Conservation (phyloP, 116 monocot genomes). For the Papilionanthe hybrid region DNA sequence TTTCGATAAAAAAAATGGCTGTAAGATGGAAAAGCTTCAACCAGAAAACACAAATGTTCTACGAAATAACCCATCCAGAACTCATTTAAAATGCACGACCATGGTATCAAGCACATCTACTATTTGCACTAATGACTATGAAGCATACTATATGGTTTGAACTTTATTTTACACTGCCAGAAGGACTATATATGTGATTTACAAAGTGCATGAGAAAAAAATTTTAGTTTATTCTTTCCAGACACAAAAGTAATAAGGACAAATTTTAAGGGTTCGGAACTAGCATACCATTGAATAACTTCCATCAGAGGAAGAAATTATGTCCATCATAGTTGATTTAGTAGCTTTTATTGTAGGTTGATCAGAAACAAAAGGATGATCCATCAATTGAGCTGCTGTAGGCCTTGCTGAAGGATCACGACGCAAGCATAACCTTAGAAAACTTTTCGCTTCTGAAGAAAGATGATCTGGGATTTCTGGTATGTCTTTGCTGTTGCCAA, state of each 20-base stretch:
- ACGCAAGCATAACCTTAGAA: slow-evolving; percentile 69
- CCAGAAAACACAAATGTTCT: too few species aligned
- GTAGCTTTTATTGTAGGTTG: slow-evolving; percentile 30
- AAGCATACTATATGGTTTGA: not conserved
- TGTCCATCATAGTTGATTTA: slow-evolving; percentile 18
- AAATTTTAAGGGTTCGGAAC: not conserved
- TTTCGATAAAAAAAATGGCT: too few species aligned
- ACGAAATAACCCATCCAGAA: too few species aligned
- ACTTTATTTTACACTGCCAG: too few species aligned
- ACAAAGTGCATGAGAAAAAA: slow-evolving; percentile 1
- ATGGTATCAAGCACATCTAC: too few species aligned
- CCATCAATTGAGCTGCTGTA: slow-evolving; percentile 62
- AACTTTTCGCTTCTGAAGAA: slow-evolving; percentile 56
- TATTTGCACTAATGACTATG: not conserved
- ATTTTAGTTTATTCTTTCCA: not conserved
- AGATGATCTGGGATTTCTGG: slow-evolving; percentile 82
- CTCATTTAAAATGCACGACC: too few species aligned
- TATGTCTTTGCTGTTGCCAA: slow-evolving; percentile 77
- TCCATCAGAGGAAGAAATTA: slow-evolving; percentile 25
- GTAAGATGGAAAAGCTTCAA: too few species aligned
- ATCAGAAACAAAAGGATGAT: slow-evolving; percentile 81
- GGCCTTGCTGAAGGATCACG: slow-evolving; percentile 73
- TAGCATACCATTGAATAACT: slow-evolving; percentile 22
- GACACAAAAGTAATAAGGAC: not conserved
- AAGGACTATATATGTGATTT: too few species aligned